Evolutionary conservation across 1,284 basidiomycete species (phyloP).

Genomic region (Golubevia pallescens): DNA sequence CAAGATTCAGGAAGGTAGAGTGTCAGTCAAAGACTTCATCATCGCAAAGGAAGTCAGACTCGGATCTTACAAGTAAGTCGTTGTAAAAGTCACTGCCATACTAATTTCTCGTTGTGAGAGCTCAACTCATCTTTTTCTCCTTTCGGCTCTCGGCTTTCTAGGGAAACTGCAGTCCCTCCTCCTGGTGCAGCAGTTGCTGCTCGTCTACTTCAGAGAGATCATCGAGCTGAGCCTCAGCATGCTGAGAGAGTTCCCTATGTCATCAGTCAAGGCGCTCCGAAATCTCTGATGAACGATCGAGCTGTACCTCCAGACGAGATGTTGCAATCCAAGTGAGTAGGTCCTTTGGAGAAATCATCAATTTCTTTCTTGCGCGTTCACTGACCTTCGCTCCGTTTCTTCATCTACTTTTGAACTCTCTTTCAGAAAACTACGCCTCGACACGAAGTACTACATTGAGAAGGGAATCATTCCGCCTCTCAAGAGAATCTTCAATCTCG

Average conservation of each 20-base stretch:
- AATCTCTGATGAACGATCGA: conserved; percentile 78
- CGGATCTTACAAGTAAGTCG: conserved; percentile 81
- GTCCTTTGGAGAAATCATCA: not conserved
- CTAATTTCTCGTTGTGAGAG: no score
- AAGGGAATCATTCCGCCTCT: conserved; percentile 86
- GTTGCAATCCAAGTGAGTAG: conserved; percentile 72
- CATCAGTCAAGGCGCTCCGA: conserved; percentile 75
- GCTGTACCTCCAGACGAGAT: conserved; percentile 81
- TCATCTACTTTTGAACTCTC: not conserved
- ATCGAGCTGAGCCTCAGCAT: conserved; percentile 83
- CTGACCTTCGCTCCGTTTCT: not conserved
- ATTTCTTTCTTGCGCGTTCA: not conserved
- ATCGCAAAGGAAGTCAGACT: conserved; percentile 92
- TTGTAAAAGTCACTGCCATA: no score
- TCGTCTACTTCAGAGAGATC: conserved; percentile 76
- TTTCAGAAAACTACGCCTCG: conserved; percentile 72
- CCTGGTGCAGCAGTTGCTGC: conserved; percentile 89
- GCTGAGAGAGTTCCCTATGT: conserved; percentile 93
- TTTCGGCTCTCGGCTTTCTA: no score
- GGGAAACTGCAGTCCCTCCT: conserved; percentile 82
- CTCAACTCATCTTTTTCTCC: not conserved
- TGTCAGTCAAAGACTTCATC: conserved; percentile 86
- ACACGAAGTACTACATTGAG: conserved; percentile 88
- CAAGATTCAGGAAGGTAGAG: conserved; percentile 80
- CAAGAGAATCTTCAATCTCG: conserved; percentile 85